Conservation (phyloP, 345 rosid species). For the Eucalyptus erythrocorys region DNA sequence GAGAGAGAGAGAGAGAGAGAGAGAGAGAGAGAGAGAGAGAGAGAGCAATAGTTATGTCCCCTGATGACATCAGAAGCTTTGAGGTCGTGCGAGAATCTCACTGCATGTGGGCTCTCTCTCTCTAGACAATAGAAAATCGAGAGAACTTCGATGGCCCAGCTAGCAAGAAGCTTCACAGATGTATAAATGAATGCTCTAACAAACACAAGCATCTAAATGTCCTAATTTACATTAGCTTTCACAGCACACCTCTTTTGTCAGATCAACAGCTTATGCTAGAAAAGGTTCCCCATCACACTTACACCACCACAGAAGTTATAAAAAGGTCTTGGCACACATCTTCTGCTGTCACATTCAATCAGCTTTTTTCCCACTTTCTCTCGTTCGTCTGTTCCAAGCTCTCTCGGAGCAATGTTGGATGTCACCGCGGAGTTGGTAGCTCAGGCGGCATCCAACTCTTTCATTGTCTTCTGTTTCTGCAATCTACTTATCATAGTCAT, state of each 20-base stretch:
- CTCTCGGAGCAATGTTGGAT: not conserved
- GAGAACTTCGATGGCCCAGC: not conserved
- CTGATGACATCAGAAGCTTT: not conserved
- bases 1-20: too few species aligned
- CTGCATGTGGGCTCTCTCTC: not conserved
- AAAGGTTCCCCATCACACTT: slow-evolving; percentile 9
- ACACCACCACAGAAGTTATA: not conserved
- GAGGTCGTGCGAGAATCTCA: not conserved
- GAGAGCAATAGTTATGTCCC: not conserved
- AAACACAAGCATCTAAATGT: not conserved
- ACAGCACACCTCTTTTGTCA: not conserved
- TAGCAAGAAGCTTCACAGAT: not conserved
- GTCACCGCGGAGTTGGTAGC: not conserved
- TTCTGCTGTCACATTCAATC: not conserved
- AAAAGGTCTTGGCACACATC: not conserved
- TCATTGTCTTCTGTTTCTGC: slow-evolving; percentile 21
- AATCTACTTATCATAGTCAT: slow-evolving; percentile 6
- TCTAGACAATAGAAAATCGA: not conserved
- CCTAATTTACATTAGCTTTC: slow-evolving; percentile 6
- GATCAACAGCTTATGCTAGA: not conserved
- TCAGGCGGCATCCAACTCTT: slow-evolving; percentile 12
- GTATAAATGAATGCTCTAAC: not conserved
- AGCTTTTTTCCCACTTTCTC: not conserved
- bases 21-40: too few species aligned
- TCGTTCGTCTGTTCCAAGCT: not conserved